Evolutionary conservation across 805 yeast species (phyloP).

Genomic region (Yarrowia bubula): DNA sequence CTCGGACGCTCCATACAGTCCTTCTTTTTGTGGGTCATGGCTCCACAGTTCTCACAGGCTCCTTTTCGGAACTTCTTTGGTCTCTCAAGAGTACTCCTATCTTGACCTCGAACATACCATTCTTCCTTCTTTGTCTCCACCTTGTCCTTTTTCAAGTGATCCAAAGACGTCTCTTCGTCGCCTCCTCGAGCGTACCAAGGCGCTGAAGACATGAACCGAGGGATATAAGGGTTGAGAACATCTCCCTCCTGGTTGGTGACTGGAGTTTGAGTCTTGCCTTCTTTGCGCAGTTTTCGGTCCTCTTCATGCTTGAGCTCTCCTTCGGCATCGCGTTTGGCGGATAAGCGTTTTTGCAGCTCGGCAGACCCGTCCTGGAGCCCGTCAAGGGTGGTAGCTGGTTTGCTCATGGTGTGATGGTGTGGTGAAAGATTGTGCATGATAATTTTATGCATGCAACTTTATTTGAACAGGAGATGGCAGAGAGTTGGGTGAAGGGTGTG

Average conservation of each 20-base stretch:
- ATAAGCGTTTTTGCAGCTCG: slow-evolving; percentile 14
- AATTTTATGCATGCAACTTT: neutral
- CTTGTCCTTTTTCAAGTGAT: slow-evolving; percentile 35
- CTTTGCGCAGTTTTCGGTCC: slow-evolving; percentile 10
- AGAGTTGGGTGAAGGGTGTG: no score
- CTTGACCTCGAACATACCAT: slow-evolving; percentile 39
- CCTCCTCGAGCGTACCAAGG: slow-evolving; percentile 39
- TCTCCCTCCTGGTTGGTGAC: slow-evolving; percentile 29
- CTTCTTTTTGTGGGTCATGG: slow-evolving; percentile 46
- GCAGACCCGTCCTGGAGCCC: slow-evolving; percentile 23
- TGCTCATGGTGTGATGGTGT: slow-evolving; percentile 1
- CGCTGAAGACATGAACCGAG: slow-evolving; percentile 37
- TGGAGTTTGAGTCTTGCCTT: neutral
- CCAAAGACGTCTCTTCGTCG: slow-evolving; percentile 32
- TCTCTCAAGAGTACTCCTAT: slow-evolving; percentile 23
- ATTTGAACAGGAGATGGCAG: neutral
- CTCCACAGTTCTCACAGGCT: slow-evolving; percentile 61
- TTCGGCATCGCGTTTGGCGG: slow-evolving; percentile 3
- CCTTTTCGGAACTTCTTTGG: slow-evolving; percentile 41
- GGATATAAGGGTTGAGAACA: slow-evolving; percentile 41
- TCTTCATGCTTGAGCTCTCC: slow-evolving; percentile 23
- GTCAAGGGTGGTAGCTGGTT: slow-evolving; percentile 15
- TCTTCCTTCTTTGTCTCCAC: slow-evolving; percentile 32
- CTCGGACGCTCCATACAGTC: slow-evolving; percentile 63
- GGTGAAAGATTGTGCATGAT: neutral